Base-by-base conservation (phyloP, 2,329 filamentous ascomycete species). In the Talaromyces sp. region DNA sequence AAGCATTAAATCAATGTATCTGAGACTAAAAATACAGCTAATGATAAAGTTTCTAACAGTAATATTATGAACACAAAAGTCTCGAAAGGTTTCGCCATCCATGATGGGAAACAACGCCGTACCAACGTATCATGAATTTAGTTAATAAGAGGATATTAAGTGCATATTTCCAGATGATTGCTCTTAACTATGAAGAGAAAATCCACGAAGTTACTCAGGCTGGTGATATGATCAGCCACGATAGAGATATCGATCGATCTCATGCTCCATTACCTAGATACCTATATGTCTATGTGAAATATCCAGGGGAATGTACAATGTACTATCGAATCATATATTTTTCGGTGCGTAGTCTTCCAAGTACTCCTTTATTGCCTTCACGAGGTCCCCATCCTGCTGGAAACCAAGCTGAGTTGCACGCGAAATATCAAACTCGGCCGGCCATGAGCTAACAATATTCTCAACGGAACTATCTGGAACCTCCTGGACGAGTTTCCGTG, bases 401-500 rank as follows among this genome's bases (percentile, higher is more conserved):
- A 62, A 62, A 10, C 60, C 60, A 24, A 62, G 48, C n/a, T 62
- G 16, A 56, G 33, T 45, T 3, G 60, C 60, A 19, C 60, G 48
- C 16, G 48, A 16, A 56, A 62, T 45, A 33, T 62, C 60, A 45
- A 62, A 62, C 35, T 62, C 60, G 14, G 60, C 60, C 4, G 60
- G 60, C 60, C 48, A 62, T 6, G 60, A 56, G 14, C 60, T 37
- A 11, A 62, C 48, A 35, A 56, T 62, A 4, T n/a, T 19, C 48
- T 62, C 60, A 22, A 62, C 37, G 14, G 60, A 22, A 11, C n/a
- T 35, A 31, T 56, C 60, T 2, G 60, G 48, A 14, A 35, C 19
- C 14, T 45, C 37, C 60, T 56, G 45, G 24, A 56, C 50, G 8
- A 62, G 60, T 14, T 22, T 24, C 9, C 48, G 48, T 24, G 27